Conservation (phyloP, 139 green algal genomes). For the Micractinium sp. region DNA sequence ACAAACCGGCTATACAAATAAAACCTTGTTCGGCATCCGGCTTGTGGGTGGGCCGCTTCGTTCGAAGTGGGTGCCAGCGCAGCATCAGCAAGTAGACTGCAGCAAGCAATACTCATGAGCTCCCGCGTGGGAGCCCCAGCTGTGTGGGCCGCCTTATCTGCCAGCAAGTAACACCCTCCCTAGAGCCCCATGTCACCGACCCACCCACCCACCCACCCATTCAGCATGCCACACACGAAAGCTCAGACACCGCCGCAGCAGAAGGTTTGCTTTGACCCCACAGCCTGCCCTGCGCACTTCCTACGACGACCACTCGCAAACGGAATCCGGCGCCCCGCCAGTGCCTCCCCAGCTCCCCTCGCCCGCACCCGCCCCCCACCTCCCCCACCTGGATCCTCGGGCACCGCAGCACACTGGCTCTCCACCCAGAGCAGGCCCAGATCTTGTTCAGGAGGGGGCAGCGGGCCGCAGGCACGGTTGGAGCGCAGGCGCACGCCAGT, state of each 20-base stretch:
- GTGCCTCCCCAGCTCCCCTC: no score
- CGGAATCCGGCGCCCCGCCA: no score
- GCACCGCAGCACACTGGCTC: constrained; percentile 72
- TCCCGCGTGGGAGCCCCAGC: no score
- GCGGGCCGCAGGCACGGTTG: constrained; percentile 53
- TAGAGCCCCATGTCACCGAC: no score
- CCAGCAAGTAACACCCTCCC: background rate
- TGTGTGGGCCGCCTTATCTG: background rate
- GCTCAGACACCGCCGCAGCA: background rate
- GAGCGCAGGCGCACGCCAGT: constrained; percentile 77
- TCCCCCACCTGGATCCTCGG: constrained; percentile 54
- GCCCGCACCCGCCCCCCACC: no score
- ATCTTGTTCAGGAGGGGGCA: constrained; percentile 57
- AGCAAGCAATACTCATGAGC: no score
- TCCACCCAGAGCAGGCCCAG: constrained; percentile 84
- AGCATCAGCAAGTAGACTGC: background rate
- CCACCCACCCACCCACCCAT: background rate
- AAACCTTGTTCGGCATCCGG: background rate
- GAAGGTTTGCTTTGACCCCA: no score
- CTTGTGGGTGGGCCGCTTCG: background rate
- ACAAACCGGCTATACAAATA: background rate
- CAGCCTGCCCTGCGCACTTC: no score
- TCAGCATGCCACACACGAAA: background rate
- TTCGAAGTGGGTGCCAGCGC: background rate
- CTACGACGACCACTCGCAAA: no score